Evolutionary conservation across 495 filamentous ascomycete species (phyloP), one percentile per base, ranked within the genome.

Genomic region (Lophiostoma macrostomum): DNA sequence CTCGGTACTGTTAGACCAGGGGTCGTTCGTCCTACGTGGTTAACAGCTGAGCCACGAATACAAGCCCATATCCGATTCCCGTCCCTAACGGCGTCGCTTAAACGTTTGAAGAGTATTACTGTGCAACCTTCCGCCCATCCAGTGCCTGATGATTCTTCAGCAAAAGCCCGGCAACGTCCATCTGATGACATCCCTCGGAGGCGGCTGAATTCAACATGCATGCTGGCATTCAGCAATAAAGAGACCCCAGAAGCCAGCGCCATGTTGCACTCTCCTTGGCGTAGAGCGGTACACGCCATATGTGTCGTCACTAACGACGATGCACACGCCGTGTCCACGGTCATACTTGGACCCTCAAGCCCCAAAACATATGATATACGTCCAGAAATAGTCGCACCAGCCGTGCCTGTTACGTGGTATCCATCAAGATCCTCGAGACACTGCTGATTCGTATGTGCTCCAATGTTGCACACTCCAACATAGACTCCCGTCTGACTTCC

Each of bases 201-300:
- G 22, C 57, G 68, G 8, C 71, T 68, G 50, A 76, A 76, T 4
- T 76, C 73, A 37, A 82, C 75, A 61, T 77, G 78, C 50, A 75
- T 73, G 58, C 31, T 37, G 3, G 37, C 36, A 28, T 27, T 44
- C 18, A 51, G 46, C 32, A 56, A 8, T 1, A 56, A 14, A 8
- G 7, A 40, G 8, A 43, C 16, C n/a, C 36, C 49, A 14, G 36
- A 35, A 18, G 29, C 3, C 13, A 41, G 6, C 5, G 38, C 49
- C 23, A 38, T 36, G 18, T 32, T 23, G 14, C 23, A 52, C 18
- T 52, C 49, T 2, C 38, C 38, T 11, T 29, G 18, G 1, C 28
- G 36, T 1, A 52, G 8, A 8, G 36, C 25, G 4, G 28, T 28
- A 28, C 44, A 49, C 3, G 53, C 53, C 24, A 31, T 30, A 27